phyloP scores from a whole-genome alignment of 202 grass and related monocot species.

The Bolboschoenoplectus hybrid region DNA sequence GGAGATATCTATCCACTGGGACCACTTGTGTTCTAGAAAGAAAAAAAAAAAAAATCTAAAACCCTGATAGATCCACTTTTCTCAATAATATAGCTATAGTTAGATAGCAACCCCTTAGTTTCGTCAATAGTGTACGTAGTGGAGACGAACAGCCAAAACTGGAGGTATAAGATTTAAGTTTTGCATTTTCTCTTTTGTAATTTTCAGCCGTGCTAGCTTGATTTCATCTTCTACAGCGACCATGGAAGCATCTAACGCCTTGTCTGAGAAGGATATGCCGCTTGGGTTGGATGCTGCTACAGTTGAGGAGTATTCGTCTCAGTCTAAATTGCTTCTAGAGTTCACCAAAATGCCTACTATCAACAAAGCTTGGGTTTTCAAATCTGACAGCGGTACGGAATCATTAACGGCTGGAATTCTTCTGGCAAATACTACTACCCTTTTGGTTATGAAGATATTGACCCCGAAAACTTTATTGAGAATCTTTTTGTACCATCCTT shows the following conservation, averaged over 20 bases:
- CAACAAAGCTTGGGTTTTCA: slow-evolving; percentile 85
- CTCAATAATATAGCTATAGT: neutral
- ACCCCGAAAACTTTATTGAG: neutral
- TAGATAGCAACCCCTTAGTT: neutral
- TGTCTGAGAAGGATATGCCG: slow-evolving; percentile 55
- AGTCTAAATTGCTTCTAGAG: slow-evolving; percentile 78
- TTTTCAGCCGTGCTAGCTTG: slow-evolving; percentile 22
- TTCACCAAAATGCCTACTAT: slow-evolving; percentile 69
- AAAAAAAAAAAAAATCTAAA: neutral
- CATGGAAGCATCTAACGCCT: slow-evolving; percentile 44
- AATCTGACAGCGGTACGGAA: slow-evolving; percentile 58
- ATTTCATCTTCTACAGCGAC: slow-evolving; percentile 33
- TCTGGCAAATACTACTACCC: neutral
- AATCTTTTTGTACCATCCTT: neutral
- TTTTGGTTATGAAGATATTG: neutral
- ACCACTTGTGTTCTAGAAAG: neutral
- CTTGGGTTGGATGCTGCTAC: slow-evolving; percentile 60
- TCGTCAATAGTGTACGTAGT: neutral
- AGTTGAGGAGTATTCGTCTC: slow-evolving; percentile 67
- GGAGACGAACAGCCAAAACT: neutral
- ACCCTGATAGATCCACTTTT: neutral
- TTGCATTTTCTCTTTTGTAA: slow-evolving; percentile 5
- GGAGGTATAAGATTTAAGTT: neutral
- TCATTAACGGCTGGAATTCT: neutral
- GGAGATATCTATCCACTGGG: neutral